These are phyloP conservation scores for Penicillium sp. DNA, from an alignment of 2,329 filamentous ascomycete species.

Conservation along the genomic window DNA sequence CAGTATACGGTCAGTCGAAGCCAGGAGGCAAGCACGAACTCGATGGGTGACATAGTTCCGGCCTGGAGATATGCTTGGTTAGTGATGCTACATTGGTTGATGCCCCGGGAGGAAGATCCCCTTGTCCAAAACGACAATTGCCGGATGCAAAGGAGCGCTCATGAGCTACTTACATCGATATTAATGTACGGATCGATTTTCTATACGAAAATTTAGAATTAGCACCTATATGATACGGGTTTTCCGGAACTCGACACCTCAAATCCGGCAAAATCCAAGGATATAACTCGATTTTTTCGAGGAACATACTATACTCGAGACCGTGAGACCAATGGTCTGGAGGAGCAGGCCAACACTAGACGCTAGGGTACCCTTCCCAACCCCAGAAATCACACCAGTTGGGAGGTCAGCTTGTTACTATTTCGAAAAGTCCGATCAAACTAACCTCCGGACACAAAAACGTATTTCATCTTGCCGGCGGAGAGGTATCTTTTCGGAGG, in stretches of 20 bases:
- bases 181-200: slow-evolving; percentile 73
- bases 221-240: not conserved
- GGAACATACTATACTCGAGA: slow-evolving; percentile 8
- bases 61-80: not conserved
- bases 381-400: slow-evolving; percentile 34
- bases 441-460: not conserved
- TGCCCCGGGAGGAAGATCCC: not conserved
- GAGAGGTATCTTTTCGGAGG: too few species aligned
- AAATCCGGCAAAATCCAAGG: not conserved
- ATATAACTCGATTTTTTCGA: not conserved
- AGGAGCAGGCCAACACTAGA: slow-evolving; percentile 69
- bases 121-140: not conserved
- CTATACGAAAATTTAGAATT: slow-evolving; percentile 39
- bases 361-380: slow-evolving; percentile 58
- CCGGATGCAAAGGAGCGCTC: not conserved
- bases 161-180: slow-evolving; percentile 63
- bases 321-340: slow-evolving; percentile 71
- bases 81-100: not conserved
- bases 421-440: not conserved
- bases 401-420: not conserved
- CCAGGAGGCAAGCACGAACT: not conserved
- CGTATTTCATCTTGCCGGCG: not conserved
- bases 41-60: slow-evolving; percentile 12
- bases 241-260: not conserved
- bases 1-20: not conserved